Conservation (phyloP, 495 filamentous ascomycete genomes). For the Daldinia loculata region DNA sequence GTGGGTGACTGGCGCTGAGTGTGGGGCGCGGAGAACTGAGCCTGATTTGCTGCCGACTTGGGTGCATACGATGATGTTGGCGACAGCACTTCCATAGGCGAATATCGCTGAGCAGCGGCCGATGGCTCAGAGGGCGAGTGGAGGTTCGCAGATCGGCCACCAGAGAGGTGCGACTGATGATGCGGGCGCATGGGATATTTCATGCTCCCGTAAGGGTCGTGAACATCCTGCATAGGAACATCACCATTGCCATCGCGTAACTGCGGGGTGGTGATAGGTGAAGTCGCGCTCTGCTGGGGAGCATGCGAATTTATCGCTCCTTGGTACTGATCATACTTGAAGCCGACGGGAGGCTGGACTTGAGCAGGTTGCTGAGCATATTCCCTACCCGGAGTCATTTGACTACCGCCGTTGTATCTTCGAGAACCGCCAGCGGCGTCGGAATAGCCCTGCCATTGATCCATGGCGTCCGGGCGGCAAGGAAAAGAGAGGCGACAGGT, state of each 20-base stretch:
- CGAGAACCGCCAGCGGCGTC: conserved; percentile 57
- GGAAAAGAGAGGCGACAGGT: conserved; percentile 8
- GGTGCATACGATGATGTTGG: conserved; percentile 62
- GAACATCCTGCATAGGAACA: conserved; percentile 89
- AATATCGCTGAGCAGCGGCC: conserved; percentile 88
- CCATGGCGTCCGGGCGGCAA: conserved; percentile 56
- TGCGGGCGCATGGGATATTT: conserved; percentile 82
- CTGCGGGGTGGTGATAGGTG: conserved; percentile 72
- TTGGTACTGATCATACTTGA: conserved; percentile 79
- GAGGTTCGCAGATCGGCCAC: conserved; percentile 55
- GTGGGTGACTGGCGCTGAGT: conserved; percentile 62
- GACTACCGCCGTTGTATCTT: conserved; percentile 60
- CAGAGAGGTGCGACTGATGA: conserved; percentile 66
- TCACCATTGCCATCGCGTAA: conserved; percentile 80
- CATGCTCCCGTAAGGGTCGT: conserved; percentile 79
- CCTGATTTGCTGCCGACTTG: conserved; percentile 49
- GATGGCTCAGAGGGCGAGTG: conserved; percentile 78
- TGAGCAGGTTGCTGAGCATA: conserved; percentile 60
- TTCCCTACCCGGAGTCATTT: conserved; percentile 56
- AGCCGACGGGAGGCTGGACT: conserved; percentile 70
- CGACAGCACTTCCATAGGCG: conserved; percentile 85
- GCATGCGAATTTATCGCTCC: conserved; percentile 64
- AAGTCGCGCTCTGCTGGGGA: conserved; percentile 65
- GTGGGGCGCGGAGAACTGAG: conserved; percentile 53
- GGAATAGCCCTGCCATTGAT: conserved; percentile 64